Evolutionary conservation across 768 basidiomycete genomes (phyloP).

Genomic region (Agrocybe praecox): DNA sequence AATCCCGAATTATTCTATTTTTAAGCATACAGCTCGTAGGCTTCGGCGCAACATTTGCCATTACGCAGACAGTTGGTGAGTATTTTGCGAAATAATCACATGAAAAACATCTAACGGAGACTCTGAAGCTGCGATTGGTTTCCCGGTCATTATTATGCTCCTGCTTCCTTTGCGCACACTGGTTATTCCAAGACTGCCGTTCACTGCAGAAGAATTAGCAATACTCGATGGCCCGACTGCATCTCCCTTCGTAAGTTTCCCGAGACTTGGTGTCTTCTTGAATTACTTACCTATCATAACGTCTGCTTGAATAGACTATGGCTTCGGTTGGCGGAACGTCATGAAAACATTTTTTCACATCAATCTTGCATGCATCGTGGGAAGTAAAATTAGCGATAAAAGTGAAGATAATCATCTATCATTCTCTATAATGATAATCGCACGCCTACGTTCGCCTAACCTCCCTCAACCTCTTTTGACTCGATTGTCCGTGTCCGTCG

Average conservation of each 20-base stretch:
- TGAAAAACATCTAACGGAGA: conserved; percentile 6
- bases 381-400: too few species aligned
- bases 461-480: neutral
- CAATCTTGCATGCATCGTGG: too few species aligned
- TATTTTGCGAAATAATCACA: conserved; percentile 2
- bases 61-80: conserved; percentile 87
- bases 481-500: neutral
- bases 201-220: conserved; percentile 74
- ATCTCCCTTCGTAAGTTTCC: conserved; percentile 72
- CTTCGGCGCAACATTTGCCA: conserved; percentile 87
- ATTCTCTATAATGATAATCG: too few species aligned
- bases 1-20: conserved; percentile 73
- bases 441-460: too few species aligned
- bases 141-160: conserved; percentile 86
- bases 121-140: conserved; percentile 78
- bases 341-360: neutral
- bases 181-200: conserved; percentile 74
- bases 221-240: conserved; percentile 92
- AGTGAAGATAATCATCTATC: too few species aligned
- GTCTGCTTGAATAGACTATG: conserved; percentile 14
- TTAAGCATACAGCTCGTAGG: conserved; percentile 75
- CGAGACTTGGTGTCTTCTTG: conserved; percentile 42
- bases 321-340: conserved; percentile 20
- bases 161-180: conserved; percentile 76
- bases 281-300: neutral